These are phyloP conservation scores for Spergularia bocconei DNA, from an alignment of 148 eudicot genomes.

Conservation along the genomic window DNA sequence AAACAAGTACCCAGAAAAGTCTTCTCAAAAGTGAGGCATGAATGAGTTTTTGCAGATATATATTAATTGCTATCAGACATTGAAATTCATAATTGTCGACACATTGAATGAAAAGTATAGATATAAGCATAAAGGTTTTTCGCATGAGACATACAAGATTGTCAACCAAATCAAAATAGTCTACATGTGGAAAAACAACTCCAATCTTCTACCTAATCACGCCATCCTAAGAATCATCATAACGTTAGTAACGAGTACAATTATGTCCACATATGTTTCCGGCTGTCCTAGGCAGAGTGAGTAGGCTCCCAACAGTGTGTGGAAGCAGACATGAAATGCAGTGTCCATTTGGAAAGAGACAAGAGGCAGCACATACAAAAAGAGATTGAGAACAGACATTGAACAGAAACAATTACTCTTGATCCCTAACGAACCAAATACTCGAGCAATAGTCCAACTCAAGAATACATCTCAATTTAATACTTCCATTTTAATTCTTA, in stretches of 20 bases:
- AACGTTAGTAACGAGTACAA: not conserved
- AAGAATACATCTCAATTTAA: slow-evolving; percentile 7
- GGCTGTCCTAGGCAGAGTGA: not conserved
- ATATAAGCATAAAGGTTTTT: not conserved
- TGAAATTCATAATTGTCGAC: not conserved
- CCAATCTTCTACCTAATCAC: slow-evolving; percentile 2
- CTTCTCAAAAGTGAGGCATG: not conserved
- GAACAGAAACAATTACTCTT: slow-evolving; percentile 1
- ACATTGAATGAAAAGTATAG: not conserved
- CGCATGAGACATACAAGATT: not conserved
- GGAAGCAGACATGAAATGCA: too few species aligned
- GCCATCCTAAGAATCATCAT: not conserved
- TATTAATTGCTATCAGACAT: slow-evolving; percentile 7
- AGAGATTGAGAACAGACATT: not conserved
- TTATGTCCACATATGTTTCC: not conserved
- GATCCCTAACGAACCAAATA: not conserved
- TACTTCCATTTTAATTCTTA: slow-evolving; percentile 25
- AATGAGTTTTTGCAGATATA: not conserved
- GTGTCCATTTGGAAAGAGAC: not conserved
- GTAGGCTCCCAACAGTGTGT: not conserved
- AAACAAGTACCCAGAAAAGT: not conserved
- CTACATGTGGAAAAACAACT: too few species aligned
- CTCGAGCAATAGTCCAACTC: slow-evolving; percentile 1
- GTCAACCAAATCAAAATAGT: too few species aligned
- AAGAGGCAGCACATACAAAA: not conserved